Evolutionary conservation across 768 basidiomycete genomes (phyloP).

Genomic region (Boletus tylopilopsis): DNA sequence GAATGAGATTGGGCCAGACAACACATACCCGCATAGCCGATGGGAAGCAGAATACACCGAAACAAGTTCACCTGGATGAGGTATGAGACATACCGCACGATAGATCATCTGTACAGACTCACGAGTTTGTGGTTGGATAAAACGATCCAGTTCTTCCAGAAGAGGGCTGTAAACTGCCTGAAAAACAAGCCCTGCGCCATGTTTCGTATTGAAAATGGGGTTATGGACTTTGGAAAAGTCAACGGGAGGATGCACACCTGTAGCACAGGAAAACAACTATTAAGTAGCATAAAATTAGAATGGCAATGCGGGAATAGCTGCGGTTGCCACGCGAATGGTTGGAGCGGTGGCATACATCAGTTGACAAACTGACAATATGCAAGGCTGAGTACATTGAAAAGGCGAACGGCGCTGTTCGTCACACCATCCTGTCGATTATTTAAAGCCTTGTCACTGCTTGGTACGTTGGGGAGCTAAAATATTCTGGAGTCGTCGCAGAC

Average conservation of each 20-base stretch:
- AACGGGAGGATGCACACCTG: background rate
- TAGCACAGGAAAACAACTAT: too few species aligned
- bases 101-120: constrained; percentile 23
- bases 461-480: too few species aligned
- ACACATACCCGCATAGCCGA: constrained; percentile 55
- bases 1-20: background rate
- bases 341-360: too few species aligned
- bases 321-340: too few species aligned
- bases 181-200: constrained; percentile 47
- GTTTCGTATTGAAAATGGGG: background rate
- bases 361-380: too few species aligned
- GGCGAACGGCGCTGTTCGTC: too few species aligned
- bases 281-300: too few species aligned
- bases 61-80: constrained; percentile 49
- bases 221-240: background rate
- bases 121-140: constrained; percentile 64
- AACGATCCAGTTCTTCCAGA: constrained; percentile 75
- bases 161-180: constrained; percentile 56
- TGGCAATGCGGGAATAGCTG: too few species aligned
- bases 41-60: constrained; percentile 59
- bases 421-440: too few species aligned
- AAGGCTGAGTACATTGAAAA: too few species aligned
- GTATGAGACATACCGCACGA: constrained; percentile 1
- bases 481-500: too few species aligned
- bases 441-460: too few species aligned